phyloP scores from a whole-genome alignment of 2,329 filamentous ascomycete species.

The Alternaria solani region DNA sequence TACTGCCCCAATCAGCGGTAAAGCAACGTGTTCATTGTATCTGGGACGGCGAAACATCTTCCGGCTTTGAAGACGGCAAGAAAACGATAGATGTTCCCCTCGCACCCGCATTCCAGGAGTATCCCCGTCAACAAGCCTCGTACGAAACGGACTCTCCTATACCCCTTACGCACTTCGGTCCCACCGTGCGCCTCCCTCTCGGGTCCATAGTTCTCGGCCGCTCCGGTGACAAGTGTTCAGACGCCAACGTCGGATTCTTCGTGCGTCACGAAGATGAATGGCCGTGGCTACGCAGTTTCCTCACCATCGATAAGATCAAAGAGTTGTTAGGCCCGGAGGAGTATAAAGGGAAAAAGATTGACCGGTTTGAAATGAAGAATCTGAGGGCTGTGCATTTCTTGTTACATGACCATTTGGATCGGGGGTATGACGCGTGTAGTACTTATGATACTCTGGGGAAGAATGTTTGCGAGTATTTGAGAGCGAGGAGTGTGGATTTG shows the following conservation, averaged over 20 bases:
- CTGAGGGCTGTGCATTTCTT: constrained; percentile 55
- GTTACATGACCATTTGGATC: constrained; percentile 58
- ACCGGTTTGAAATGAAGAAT: constrained; percentile 51
- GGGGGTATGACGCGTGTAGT: constrained; percentile 54
- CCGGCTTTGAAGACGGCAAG: constrained; percentile 28
- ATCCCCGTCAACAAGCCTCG: constrained; percentile 36
- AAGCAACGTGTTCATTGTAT: constrained; percentile 42
- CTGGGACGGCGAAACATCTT: constrained; percentile 25
- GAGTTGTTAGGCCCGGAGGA: constrained; percentile 39
- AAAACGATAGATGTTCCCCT: constrained; percentile 31
- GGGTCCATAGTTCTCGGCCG: constrained; percentile 49
- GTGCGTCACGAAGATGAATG: constrained; percentile 43
- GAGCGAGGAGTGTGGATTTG: constrained; percentile 57
- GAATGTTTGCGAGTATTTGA: constrained; percentile 57
- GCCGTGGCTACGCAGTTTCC: constrained; percentile 40
- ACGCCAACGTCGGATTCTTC: constrained; percentile 46
- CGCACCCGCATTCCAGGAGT: constrained; percentile 27
- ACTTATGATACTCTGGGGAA: constrained; percentile 59
- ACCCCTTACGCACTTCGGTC: constrained; percentile 44
- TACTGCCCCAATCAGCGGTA: constrained; percentile 41
- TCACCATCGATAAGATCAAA: constrained; percentile 40
- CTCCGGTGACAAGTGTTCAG: constrained; percentile 45
- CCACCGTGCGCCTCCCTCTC: constrained; percentile 48
- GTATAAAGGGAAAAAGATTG: constrained; percentile 45
- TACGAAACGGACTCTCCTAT: constrained; percentile 44